Evolutionary conservation across 1,284 basidiomycete species (phyloP), one percentile per base, ranked within the genome.

Genomic region (Spongispora temasekensis): DNA sequence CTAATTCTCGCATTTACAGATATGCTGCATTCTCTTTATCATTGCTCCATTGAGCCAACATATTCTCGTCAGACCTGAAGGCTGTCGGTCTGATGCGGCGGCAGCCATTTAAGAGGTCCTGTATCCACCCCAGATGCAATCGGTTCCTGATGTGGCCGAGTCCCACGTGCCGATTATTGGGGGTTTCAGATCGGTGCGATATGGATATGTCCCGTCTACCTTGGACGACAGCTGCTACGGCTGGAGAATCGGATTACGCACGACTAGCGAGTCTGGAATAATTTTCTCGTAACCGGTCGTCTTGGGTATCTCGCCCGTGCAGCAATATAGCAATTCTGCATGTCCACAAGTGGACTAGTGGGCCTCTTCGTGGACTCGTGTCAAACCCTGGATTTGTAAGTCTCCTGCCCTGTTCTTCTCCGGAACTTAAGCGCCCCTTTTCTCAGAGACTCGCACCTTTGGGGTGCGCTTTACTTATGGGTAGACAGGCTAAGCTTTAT

Each of bases 401-500:
- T 60, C 52, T 60, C 63, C 31, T 61, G 55, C 54, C 64, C 60
- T 58, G 61, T 64, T 37, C 57, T 61, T 48, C 59, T 37, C 61
- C 71, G 71, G 71, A 72, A 32, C 71, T 72, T 75, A 68, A 55
- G 70, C 71, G 74, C 71, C 74, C 71, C 67, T 68, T 74, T 70
- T 55, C 54, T n/a, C 42, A 48, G 40, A 17, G 51, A 21, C 51
- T 64, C 59, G 42, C 67, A 60, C 51, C 53, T 56, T 55, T 37
- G 35, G 55, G 52, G 46, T 48, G 34, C 34, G 4, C n/a, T 55
- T 60, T 54, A 58, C 56, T 54, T 62, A 63, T 62, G 35, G 61
- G 27, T 35, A 42, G 42, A 44, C 35, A n/a, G n/a, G 32, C 62
- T 56, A 51, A 56, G 55, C 68, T 58, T 55, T 53, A 66, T 71